Base-by-base conservation (phyloP, 2,329 filamentous ascomycete genomes). In the Xylaria sp. region DNA sequence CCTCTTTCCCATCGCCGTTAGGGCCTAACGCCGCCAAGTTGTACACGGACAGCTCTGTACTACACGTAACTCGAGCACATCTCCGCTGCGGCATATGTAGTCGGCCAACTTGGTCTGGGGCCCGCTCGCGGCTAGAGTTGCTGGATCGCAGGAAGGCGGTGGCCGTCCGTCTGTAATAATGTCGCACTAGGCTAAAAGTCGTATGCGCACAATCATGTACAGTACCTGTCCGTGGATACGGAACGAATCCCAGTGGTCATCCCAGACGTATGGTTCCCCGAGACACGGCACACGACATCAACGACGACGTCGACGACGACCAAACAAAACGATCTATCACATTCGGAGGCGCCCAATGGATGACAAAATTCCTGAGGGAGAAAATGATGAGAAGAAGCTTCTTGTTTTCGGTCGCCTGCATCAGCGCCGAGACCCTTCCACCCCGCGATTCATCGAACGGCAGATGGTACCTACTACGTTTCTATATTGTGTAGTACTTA, bases 361-460 rank as follows among this genome's bases (percentile, higher is more conserved):
- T 57, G 33, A 42, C 38, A 5, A 26, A 54, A 44, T 57, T 33
- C n/a, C 57, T 49, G 33, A 17, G 9, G 17, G 13, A 38, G 20
- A 65, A 40, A 40, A 40, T 28, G 28, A 64, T 44, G 33, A 53
- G 51, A 42, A 53, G 42, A 20, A 38, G 36, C 28, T 28, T 40
- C 57, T 13, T 40, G 26, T 28, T 57, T 9, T 61, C 36, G 28
- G 46, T 51, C 42, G 42, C 61, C 17, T 64, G 49, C 57, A 61
- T 57, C 49, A 23, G 48, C 40, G 33, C 23, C 65, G 13, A 64
- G 65, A 60, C 60, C 56, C 23, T 54, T 56, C 61, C 57, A 64
- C 57, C 66, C 66, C 61, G 57, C 66, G 44, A 38, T 36, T 58
- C 49, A 20, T 26, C 49, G 36, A 57, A 60, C 65, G 65, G 65